Evolutionary conservation across 1,284 basidiomycete species (phyloP).

Genomic region (Tremellales sp.): DNA sequence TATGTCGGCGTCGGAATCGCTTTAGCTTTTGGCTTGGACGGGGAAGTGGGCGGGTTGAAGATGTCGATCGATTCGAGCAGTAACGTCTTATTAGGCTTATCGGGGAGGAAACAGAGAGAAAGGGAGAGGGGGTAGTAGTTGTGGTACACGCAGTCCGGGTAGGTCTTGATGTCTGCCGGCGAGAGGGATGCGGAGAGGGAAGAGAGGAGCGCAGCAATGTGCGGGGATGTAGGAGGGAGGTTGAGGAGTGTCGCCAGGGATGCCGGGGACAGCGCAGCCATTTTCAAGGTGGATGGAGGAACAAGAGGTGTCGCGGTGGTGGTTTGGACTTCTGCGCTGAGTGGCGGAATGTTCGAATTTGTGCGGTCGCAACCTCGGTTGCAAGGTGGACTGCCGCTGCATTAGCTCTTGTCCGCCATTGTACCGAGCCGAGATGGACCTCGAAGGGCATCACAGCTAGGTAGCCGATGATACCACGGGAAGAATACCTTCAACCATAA

Average conservation of each 20-base stretch:
- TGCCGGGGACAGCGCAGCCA: conserved; percentile 8
- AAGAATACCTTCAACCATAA: too few relatives aligned
- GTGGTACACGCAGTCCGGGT: conserved; percentile 75
- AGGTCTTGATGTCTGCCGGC: conserved; percentile 71
- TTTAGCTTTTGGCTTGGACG: conserved; percentile 8
- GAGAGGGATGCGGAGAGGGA: conserved; percentile 16
- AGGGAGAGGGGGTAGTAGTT: conserved; percentile 74
- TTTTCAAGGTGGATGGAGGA: too few relatives aligned
- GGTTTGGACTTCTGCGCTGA: too few relatives aligned
- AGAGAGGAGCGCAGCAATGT: conserved; percentile 9
- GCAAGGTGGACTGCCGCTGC: too few relatives aligned
- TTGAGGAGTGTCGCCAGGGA: conserved; percentile 12
- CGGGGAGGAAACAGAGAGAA: conserved; percentile 65
- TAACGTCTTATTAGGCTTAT: conserved; percentile 54
- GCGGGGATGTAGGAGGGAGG: conserved; percentile 8
- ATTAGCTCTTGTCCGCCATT: too few relatives aligned
- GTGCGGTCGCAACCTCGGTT: too few relatives aligned
- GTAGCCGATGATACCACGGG: too few relatives aligned
- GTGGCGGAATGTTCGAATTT: too few relatives aligned
- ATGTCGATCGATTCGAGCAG: conserved; percentile 70
- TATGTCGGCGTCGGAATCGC: conserved; percentile 1
- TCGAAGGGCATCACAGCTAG: too few relatives aligned
- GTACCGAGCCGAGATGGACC: too few relatives aligned
- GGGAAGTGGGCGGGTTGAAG: conserved; percentile 56
- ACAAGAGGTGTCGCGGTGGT: too few relatives aligned